Percentiles rank a stretch among this genome's conserved stretches.
Conservation (phyloP, 2,329 filamentous ascomycete species). For the Nigrograna mackinnonii region DNA sequence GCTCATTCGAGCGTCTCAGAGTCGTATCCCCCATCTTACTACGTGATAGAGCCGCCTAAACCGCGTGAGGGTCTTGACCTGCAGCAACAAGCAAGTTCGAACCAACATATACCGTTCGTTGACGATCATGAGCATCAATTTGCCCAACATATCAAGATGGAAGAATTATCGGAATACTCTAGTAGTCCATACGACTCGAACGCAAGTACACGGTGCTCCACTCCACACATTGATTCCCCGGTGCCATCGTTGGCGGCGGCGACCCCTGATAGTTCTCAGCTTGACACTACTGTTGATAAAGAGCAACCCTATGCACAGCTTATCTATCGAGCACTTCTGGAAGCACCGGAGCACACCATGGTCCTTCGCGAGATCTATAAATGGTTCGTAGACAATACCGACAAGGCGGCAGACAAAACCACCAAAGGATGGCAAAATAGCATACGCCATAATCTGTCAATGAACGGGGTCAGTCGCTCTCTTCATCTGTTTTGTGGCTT, state of each 20-base stretch:
- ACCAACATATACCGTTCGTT: constrained; percentile 24
- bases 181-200: constrained; percentile 23
- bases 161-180: constrained; percentile 20
- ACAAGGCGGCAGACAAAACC: constrained; percentile 66
- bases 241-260: no score
- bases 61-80: constrained; percentile 22
- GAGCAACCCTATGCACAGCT: constrained; percentile 80
- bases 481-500: constrained; percentile 1
- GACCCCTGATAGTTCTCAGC: no score
- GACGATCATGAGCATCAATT: constrained; percentile 28
- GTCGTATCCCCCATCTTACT: constrained; percentile 34
- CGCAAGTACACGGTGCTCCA: constrained; percentile 15
- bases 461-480: constrained; percentile 75
- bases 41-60: constrained; percentile 31
- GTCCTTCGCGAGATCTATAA: constrained; percentile 84
- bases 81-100: constrained; percentile 18
- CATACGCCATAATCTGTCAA: constrained; percentile 92
- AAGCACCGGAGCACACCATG: constrained; percentile 69
- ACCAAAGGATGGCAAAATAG: constrained; percentile 87
- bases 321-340: constrained; percentile 76
- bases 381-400: constrained; percentile 84
- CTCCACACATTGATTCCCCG: constrained; percentile 20
- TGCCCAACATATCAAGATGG: constrained; percentile 14
- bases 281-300: constrained; percentile 26
- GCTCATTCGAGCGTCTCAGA: constrained; percentile 12